A percentile compares a stretch with the other conserved stretches of the same genome.
These are phyloP conservation scores for Cercospora janseana DNA, from an alignment of 2,329 filamentous ascomycete species.

Conservation along the genomic window DNA sequence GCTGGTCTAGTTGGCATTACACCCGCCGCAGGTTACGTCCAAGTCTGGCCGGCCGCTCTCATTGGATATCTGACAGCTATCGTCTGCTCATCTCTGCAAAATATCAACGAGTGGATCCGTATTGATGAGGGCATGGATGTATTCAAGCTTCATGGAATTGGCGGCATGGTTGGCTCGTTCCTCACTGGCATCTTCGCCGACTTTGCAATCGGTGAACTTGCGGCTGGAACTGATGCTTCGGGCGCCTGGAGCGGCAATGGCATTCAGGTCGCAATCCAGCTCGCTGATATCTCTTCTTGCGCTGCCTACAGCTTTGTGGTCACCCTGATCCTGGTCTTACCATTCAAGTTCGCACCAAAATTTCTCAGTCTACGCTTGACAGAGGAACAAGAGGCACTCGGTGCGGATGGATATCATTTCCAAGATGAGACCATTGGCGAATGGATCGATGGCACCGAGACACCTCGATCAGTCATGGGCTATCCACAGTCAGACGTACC, in stretches of 20 bases:
- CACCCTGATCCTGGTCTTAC: conserved; percentile 52
- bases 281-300: conserved; percentile 56
- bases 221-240: conserved; percentile 49
- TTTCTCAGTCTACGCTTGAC: conserved; percentile 53
- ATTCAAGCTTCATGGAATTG: conserved; percentile 59
- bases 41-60: conserved; percentile 46
- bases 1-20: conserved; percentile 60
- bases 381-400: conserved; percentile 56
- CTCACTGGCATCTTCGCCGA: conserved; percentile 58
- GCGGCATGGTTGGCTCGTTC: conserved; percentile 58
- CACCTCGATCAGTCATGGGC: conserved; percentile 6
- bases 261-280: conserved; percentile 55
- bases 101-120: conserved; percentile 54
- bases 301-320: conserved; percentile 54
- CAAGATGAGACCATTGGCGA: conserved; percentile 54
- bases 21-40: conserved; percentile 34
- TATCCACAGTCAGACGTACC: neutral
- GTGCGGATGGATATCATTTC: conserved; percentile 56
- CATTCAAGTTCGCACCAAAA: conserved; percentile 55
- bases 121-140: conserved; percentile 60
- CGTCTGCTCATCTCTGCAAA: conserved; percentile 50
- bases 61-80: conserved; percentile 57
- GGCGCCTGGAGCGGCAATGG: conserved; percentile 56
- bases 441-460: conserved; percentile 20
- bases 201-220: conserved; percentile 48